A percentile compares a stretch with the other conserved stretches of the same genome.
Conservation (phyloP, 2,329 filamentous ascomycete genomes). For the Colletotrichum cordylinicola region DNA sequence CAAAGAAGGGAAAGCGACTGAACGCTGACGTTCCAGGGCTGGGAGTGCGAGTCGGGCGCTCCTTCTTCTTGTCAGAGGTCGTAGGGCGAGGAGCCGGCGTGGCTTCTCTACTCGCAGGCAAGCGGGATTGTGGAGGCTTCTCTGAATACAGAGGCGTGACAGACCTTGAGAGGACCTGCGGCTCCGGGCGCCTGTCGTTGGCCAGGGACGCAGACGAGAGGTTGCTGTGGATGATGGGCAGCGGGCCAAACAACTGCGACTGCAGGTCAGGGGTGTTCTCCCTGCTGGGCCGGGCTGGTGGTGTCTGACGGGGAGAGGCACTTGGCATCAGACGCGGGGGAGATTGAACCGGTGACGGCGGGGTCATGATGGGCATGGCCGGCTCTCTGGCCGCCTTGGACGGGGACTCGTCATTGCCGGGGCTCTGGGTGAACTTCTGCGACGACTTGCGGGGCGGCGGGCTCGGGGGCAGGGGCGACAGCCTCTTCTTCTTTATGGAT, state of each 20-base stretch:
- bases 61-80: slow-evolving; percentile 29
- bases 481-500: slow-evolving; percentile 48
- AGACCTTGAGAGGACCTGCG: slow-evolving; percentile 34
- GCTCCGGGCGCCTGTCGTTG: slow-evolving; percentile 50
- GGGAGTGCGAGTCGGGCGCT: slow-evolving; percentile 46
- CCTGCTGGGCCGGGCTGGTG: slow-evolving; percentile 69
- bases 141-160: slow-evolving; percentile 37
- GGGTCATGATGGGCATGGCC: slow-evolving; percentile 26
- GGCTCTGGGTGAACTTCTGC: slow-evolving; percentile 51
- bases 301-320: slow-evolving; percentile 39
- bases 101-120: slow-evolving; percentile 38
- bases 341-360: slow-evolving; percentile 26
- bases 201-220: slow-evolving; percentile 54
- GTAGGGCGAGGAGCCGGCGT: slow-evolving; percentile 34
- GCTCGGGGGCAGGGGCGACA: slow-evolving; percentile 60
- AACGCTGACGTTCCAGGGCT: slow-evolving; percentile 65
- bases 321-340: slow-evolving; percentile 27
- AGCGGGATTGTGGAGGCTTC: slow-evolving; percentile 29
- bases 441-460: slow-evolving; percentile 69
- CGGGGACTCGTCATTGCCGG: slow-evolving; percentile 43
- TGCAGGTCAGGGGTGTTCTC: slow-evolving; percentile 70
- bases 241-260: slow-evolving; percentile 55
- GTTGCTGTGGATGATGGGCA: slow-evolving; percentile 69
- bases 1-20: slow-evolving; percentile 79
- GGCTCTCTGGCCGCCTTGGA: slow-evolving; percentile 40